Conservation (phyloP, 169 alveolate species). For the Eimeria brunetti region DNA sequence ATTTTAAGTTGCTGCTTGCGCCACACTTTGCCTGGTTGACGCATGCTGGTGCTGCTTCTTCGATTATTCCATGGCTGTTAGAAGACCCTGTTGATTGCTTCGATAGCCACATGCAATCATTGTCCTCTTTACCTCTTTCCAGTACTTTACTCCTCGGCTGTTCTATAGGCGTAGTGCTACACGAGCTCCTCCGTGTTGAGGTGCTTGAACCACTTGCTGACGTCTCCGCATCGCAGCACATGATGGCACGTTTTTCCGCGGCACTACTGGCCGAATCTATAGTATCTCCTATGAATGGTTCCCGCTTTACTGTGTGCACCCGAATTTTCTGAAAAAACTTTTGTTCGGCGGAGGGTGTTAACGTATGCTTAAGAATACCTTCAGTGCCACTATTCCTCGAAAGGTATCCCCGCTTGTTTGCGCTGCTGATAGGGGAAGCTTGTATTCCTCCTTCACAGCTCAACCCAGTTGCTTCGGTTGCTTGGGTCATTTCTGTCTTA, state of each 20-base stretch:
- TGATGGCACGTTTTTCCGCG: neutral
- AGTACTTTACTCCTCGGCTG: neutral
- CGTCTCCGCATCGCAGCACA: constrained; percentile 2
- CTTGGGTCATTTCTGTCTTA: neutral
- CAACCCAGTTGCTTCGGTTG: neutral
- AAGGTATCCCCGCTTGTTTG: neutral
- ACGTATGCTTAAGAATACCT: neutral
- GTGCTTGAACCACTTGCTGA: neutral
- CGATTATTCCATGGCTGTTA: neutral
- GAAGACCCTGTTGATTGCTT: neutral
- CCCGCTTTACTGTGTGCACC: neutral
- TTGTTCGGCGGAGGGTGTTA: neutral
- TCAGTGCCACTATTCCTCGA: neutral
- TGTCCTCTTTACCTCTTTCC: neutral
- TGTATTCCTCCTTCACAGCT: neutral
- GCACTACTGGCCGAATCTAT: neutral
- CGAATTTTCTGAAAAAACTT: neutral
- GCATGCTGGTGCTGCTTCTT: neutral
- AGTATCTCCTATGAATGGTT: neutral
- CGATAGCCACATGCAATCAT: neutral
- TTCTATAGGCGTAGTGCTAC: neutral
- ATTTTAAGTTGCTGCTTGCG: neutral
- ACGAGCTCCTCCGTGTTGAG: neutral
- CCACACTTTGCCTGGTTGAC: neutral
- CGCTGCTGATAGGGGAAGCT: neutral